A percentile compares a stretch with the other conserved stretches of the same genome.
These are phyloP conservation scores for Shiraia bambusicola DNA, from an alignment of 2,329 filamentous ascomycete genomes.

Conservation along the genomic window DNA sequence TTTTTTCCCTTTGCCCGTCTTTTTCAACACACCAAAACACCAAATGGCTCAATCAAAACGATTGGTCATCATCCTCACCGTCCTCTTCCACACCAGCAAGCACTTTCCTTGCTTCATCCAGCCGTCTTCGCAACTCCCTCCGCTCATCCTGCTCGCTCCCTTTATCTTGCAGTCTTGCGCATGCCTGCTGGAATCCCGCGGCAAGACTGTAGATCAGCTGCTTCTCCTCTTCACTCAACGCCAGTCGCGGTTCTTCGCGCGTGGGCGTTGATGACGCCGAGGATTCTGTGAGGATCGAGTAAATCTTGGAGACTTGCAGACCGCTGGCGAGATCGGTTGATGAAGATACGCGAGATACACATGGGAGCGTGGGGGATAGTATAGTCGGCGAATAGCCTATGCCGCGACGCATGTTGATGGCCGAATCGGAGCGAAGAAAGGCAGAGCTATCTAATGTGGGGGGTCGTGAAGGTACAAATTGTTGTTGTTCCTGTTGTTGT, in stretches of 20 bases:
- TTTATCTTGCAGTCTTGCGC: slow-evolving; percentile 51
- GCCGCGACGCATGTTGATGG: slow-evolving; percentile 33
- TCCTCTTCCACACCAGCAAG: slow-evolving; percentile 62
- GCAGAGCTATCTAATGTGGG: slow-evolving; percentile 16
- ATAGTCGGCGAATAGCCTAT: slow-evolving; percentile 29
- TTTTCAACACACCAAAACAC: slow-evolving; percentile 4
- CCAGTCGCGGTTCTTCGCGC: slow-evolving; percentile 34
- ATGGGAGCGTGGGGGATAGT: slow-evolving; percentile 24
- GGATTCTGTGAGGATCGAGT: slow-evolving; percentile 46
- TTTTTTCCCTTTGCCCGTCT: too few relatives aligned
- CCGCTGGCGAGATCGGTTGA: slow-evolving; percentile 32
- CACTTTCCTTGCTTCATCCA: slow-evolving; percentile 73
- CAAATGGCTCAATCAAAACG: slow-evolving; percentile 17
- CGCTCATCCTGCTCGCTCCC: slow-evolving; percentile 57
- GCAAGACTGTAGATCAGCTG: slow-evolving; percentile 54
- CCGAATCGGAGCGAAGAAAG: slow-evolving; percentile 37
- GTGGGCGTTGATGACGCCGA: slow-evolving; percentile 19
- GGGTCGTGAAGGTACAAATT: slow-evolving; percentile 15
- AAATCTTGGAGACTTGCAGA: slow-evolving; percentile 45
- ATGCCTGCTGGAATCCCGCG: slow-evolving; percentile 57
- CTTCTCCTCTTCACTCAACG: slow-evolving; percentile 56
- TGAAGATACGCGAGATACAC: slow-evolving; percentile 27
- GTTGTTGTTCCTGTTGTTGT: too few relatives aligned
- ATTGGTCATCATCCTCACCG: slow-evolving; percentile 38
- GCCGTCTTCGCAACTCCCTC: slow-evolving; percentile 66